Percentiles rank a stretch among this genome's conserved stretches.
Evolutionary conservation across 371 early-diverging fungal species (phyloP).

Genomic region (Mortierella sp.): DNA sequence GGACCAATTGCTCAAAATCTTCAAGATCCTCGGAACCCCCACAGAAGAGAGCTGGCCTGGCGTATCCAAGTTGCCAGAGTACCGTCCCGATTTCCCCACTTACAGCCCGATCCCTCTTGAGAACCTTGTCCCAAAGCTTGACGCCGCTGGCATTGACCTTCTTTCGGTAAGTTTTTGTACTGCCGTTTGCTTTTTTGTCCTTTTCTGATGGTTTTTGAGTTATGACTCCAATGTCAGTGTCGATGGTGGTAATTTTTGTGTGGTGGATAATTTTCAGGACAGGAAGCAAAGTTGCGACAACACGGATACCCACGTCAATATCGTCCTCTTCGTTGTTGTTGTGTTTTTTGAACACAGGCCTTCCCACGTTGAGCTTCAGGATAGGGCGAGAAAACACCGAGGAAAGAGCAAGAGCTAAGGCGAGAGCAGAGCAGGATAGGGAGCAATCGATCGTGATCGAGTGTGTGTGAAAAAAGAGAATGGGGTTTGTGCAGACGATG

Average conservation of each 20-base stretch:
- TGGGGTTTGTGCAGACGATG: not conserved
- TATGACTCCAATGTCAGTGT: not conserved
- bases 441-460: not conserved
- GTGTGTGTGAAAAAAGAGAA: not conserved
- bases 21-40: conserved; percentile 93
- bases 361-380: not conserved
- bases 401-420: too few relatives aligned
- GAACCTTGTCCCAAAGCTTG: conserved; percentile 85
- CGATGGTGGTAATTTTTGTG: not conserved
- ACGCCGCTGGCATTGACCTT: conserved; percentile 69
- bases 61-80: conserved; percentile 95
- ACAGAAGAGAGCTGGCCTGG: conserved; percentile 93
- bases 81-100: conserved; percentile 81
- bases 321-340: not conserved
- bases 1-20: conserved; percentile 93
- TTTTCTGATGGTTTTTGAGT: not conserved
- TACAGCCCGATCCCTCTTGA: conserved; percentile 80
- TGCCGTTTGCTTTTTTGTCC: too few relatives aligned
- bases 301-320: not conserved
- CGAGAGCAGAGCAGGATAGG: not conserved
- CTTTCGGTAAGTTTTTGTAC: conserved; percentile 59
- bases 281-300: not conserved
- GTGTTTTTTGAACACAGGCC: not conserved
- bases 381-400: not conserved
- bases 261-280: not conserved